Evolutionary conservation across 805 yeast species (phyloP).

Genomic region (Kodamaea neixiangensis): DNA sequence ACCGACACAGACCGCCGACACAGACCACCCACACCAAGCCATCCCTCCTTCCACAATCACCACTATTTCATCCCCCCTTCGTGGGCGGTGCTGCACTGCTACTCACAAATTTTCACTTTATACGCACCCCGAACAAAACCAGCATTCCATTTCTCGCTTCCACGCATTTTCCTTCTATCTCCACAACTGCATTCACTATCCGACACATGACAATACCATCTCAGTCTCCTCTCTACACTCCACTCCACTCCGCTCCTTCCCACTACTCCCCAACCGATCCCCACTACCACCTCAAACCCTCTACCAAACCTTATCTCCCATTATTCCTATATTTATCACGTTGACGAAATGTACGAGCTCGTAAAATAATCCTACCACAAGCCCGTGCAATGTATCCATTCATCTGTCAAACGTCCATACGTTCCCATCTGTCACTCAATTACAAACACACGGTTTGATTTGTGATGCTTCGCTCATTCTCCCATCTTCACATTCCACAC

Average conservation of each 20-base stretch:
- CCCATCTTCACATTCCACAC: too few relatives aligned
- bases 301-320: not conserved
- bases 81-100: not conserved
- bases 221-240: too few relatives aligned
- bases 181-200: not conserved
- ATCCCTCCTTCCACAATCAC: not conserved
- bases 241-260: not conserved
- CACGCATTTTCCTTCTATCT: not conserved
- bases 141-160: not conserved
- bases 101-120: not conserved
- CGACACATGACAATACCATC: too few relatives aligned
- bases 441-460: not conserved
- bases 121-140: not conserved
- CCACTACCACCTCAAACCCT: not conserved
- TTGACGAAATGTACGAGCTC: not conserved
- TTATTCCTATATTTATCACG: not conserved
- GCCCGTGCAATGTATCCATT: not conserved
- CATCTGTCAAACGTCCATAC: not conserved
- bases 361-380: not conserved
- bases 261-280: not conserved
- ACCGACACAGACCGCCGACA: too few relatives aligned
- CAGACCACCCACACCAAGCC: not conserved
- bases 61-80: not conserved
- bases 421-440: not conserved
- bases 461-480: too few relatives aligned